Percentiles rank a stretch among this genome's conserved stretches.
These are phyloP conservation scores for Eucalyptus urophylla DNA, from an alignment of 345 rosid species.

Conservation along the genomic window DNA sequence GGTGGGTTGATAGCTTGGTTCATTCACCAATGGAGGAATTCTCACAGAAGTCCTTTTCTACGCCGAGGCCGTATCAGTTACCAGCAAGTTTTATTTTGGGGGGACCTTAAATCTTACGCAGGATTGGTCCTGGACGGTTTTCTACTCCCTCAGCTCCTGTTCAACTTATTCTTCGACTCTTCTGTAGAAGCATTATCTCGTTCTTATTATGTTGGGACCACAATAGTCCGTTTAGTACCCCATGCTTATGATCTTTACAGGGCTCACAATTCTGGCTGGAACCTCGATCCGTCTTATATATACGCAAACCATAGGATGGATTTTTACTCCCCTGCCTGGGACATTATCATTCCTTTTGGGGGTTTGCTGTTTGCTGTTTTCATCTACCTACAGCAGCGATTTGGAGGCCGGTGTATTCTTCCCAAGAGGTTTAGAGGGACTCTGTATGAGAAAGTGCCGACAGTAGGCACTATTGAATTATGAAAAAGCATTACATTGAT, in stretches of 20 bases:
- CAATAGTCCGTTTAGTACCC: conserved; percentile 55
- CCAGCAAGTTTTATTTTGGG: conserved; percentile 42
- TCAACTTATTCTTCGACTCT: conserved; percentile 48
- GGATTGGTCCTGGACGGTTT: conserved; percentile 75
- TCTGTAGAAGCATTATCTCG: conserved; percentile 35
- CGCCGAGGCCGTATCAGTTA: background rate
- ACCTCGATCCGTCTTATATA: conserved; percentile 47
- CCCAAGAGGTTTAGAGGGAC: conserved; percentile 38
- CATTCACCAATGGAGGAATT: conserved; percentile 20
- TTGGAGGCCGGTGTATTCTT: conserved; percentile 51
- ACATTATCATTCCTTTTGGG: conserved; percentile 44
- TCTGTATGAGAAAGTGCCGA: conserved; percentile 50
- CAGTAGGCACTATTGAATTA: conserved; percentile 14
- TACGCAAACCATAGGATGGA: conserved; percentile 75
- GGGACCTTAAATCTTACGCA: conserved; percentile 54
- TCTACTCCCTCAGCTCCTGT: conserved; percentile 73
- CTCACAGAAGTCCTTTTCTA: conserved; percentile 8
- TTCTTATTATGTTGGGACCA: conserved; percentile 48
- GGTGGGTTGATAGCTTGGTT: conserved; percentile 67
- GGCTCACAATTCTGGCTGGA: conserved; percentile 41
- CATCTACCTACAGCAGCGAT: conserved; percentile 64
- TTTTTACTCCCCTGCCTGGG: conserved; percentile 80
- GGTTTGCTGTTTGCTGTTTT: conserved; percentile 46
- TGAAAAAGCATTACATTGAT: background rate
- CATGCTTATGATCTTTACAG: conserved; percentile 86